phyloP scores from a whole-genome alignment of 169 alveolate species.

The Blepharisma undulans region DNA sequence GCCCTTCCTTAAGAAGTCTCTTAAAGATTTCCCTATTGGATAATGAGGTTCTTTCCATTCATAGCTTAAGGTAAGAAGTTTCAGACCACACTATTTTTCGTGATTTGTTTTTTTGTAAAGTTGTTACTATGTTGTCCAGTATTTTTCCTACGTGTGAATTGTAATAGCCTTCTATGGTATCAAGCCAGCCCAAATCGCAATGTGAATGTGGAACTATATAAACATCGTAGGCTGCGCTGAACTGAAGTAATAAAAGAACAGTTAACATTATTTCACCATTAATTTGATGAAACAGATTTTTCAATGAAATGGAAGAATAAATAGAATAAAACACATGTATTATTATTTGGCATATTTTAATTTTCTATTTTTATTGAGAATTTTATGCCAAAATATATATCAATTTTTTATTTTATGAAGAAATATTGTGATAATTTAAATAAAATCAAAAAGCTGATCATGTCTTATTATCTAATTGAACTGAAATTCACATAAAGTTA shows the following conservation, averaged over 20 bases:
- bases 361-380: background rate
- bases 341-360: too few relatives aligned
- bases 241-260: background rate
- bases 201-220: conserved; percentile 83
- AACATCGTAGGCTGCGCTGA: background rate
- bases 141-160: conserved; percentile 53
- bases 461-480: background rate
- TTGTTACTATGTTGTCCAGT: conserved; percentile 57
- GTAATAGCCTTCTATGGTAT: conserved; percentile 74
- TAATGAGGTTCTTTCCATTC: conserved; percentile 75
- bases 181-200: conserved; percentile 90
- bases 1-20: conserved; percentile 49
- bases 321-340: background rate
- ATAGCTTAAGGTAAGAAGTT: conserved; percentile 75
- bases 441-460: too few relatives aligned
- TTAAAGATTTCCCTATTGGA: conserved; percentile 44
- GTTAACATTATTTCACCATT: background rate
- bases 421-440: background rate
- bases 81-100: conserved; percentile 83
- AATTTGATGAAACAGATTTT: background rate
- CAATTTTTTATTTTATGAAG: too few relatives aligned
- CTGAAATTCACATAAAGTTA: background rate
- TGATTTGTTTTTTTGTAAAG: conserved; percentile 54
- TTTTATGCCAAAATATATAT: background rate
- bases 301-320: background rate